Percentiles rank a stretch among this genome's conserved stretches.
Evolutionary conservation across 495 filamentous ascomycete genomes (phyloP).

Genomic region (Annulohypoxylon stygium): DNA sequence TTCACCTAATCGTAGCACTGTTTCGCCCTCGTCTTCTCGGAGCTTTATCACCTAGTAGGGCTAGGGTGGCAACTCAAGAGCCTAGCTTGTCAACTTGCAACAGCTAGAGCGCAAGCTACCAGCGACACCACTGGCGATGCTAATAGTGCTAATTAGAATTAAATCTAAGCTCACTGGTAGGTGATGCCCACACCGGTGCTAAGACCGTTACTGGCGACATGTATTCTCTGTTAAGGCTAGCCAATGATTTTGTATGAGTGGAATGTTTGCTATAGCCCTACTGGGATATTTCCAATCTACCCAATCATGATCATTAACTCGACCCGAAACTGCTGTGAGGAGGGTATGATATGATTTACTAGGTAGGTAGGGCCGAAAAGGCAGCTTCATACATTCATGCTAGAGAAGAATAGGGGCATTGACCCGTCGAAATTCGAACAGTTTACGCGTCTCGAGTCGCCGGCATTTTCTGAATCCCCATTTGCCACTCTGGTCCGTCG

Average conservation of each 20-base stretch:
- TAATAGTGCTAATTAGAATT: neutral
- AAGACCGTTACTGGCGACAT: conserved; percentile 14
- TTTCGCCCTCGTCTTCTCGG: too few relatives aligned
- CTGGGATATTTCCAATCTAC: neutral
- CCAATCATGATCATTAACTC: conserved; percentile 16
- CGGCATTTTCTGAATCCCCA: neutral
- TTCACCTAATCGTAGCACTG: too few relatives aligned
- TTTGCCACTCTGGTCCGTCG: conserved; percentile 29
- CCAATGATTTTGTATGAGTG: conserved; percentile 9
- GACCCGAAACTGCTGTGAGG: conserved; percentile 10
- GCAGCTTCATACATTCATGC: conserved; percentile 3
- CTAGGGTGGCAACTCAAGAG: conserved; percentile 32
- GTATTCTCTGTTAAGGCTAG: conserved; percentile 33
- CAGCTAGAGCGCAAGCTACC: neutral
- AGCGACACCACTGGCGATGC: neutral
- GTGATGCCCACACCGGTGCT: neutral
- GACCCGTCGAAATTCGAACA: conserved; percentile 21
- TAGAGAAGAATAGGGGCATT: conserved; percentile 14
- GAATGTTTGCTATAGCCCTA: conserved; percentile 21
- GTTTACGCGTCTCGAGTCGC: conserved; percentile 11
- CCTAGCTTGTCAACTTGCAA: neutral
- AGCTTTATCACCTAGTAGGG: conserved; percentile 1
- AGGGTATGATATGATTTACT: conserved; percentile 16
- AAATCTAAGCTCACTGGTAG: neutral
- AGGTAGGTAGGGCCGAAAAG: conserved; percentile 36